Conservation (phyloP, 2,329 filamentous ascomycete genomes). For the Apiospora marii region DNA sequence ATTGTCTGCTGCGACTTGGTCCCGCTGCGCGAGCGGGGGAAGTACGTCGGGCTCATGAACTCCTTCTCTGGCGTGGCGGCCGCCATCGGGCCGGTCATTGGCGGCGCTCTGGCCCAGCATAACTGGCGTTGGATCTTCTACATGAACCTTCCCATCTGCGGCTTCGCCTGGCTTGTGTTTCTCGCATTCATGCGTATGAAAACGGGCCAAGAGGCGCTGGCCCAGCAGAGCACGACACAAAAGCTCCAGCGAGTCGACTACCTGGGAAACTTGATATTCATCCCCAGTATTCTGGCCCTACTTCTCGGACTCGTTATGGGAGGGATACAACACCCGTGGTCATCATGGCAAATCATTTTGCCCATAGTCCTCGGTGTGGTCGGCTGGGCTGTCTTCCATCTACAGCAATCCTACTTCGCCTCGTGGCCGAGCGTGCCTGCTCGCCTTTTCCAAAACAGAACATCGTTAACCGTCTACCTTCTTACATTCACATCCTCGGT, state of each 20-base stretch:
- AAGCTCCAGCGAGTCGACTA: not conserved
- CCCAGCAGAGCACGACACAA: too few species aligned
- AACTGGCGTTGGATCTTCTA: too few species aligned
- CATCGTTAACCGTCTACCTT: constrained; percentile 39
- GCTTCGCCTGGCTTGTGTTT: too few species aligned
- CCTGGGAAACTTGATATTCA: not conserved
- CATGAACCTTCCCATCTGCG: too few species aligned
- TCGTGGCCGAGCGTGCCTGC: constrained; percentile 47
- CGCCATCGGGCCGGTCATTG: too few species aligned
- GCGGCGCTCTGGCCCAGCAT: too few species aligned
- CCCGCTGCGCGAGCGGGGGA: too few species aligned
- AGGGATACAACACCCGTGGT: not conserved
- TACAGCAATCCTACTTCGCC: constrained; percentile 20
- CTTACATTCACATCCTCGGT: constrained; percentile 47
- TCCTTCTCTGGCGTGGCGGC: too few species aligned
- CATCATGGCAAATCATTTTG: not conserved
- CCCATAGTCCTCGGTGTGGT: not conserved
- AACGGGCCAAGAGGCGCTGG: too few species aligned
- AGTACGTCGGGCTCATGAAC: too few species aligned
- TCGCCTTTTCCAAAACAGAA: constrained; percentile 52
- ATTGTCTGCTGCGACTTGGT: too few species aligned
- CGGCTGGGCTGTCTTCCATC: constrained; percentile 32
- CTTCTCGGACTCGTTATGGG: not conserved
- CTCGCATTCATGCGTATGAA: too few species aligned
- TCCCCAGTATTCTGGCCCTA: not conserved